These are phyloP conservation scores for Acacia pycnantha DNA, from an alignment of 331 rosid genomes.

Conservation along the genomic window DNA sequence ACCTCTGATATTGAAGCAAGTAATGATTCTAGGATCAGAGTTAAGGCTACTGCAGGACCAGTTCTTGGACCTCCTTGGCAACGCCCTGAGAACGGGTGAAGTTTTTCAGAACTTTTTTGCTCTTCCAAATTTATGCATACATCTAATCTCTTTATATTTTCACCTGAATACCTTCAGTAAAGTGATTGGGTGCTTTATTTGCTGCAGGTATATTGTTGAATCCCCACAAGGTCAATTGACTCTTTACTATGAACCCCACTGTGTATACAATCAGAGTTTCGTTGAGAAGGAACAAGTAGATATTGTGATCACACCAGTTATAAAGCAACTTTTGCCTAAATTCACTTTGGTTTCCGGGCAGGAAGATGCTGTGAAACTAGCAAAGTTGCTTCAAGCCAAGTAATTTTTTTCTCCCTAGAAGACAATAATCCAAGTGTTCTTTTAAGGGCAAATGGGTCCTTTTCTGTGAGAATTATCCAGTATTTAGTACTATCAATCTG, in stretches of 20 bases:
- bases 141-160: slow-evolving; percentile 18
- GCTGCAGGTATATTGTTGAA: slow-evolving; percentile 63
- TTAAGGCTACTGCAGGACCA: slow-evolving; percentile 88
- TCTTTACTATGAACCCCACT: slow-evolving; percentile 94
- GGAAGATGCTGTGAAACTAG: slow-evolving; percentile 92
- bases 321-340: slow-evolving; percentile 82
- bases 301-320: slow-evolving; percentile 85
- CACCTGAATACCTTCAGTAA: slow-evolving; percentile 7
- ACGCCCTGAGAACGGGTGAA: slow-evolving; percentile 93
- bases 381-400: slow-evolving; percentile 83
- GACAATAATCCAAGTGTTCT: not conserved
- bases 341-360: slow-evolving; percentile 91
- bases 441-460: not conserved
- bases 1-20: slow-evolving; percentile 64
- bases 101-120: slow-evolving; percentile 15
- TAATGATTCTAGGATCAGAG: slow-evolving; percentile 52
- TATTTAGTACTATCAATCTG: not conserved
- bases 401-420: slow-evolving; percentile 25
- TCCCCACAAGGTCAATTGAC: slow-evolving; percentile 63
- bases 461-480: not conserved
- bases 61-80: slow-evolving; percentile 99
- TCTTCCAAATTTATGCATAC: not conserved
- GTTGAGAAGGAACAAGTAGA: slow-evolving; percentile 75
- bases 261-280: slow-evolving; percentile 62
- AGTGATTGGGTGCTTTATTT: slow-evolving; percentile 25